phyloP scores from a whole-genome alignment of 495 filamentous ascomycete genomes.

The Pyrenula aspistea region DNA sequence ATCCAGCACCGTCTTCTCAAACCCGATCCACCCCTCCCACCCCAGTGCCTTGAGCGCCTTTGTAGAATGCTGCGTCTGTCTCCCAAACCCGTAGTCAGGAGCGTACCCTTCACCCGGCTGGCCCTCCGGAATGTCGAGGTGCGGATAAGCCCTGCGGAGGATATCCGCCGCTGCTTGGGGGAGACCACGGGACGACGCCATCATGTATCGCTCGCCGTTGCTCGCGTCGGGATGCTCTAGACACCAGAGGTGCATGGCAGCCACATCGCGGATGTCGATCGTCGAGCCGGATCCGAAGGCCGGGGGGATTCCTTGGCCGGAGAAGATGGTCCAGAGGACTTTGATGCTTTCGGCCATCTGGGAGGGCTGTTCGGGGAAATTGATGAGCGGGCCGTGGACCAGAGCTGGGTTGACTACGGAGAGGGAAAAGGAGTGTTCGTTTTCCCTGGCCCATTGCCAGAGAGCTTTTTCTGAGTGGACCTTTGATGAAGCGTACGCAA shows the following conservation, averaged over 20 bases:
- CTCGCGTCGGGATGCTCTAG: conserved; percentile 19
- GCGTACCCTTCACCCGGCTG: conserved; percentile 11
- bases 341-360: conserved; percentile 9
- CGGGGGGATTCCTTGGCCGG: conserved; percentile 7
- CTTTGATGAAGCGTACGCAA: conserved; percentile 27
- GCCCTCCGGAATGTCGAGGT: conserved; percentile 10
- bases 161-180: conserved; percentile 12
- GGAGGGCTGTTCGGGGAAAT: conserved; percentile 6
- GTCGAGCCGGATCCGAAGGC: conserved; percentile 12
- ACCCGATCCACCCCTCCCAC: conserved; percentile 7
- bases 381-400: conserved; percentile 19
- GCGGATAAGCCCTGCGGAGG: conserved; percentile 9
- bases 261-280: conserved; percentile 35
- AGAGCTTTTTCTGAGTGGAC: conserved; percentile 20
- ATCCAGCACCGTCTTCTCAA: conserved; percentile 5
- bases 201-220: conserved; percentile 23
- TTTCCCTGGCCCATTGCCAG: conserved; percentile 15
- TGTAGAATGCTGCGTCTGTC: conserved; percentile 8
- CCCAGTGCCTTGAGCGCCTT: conserved; percentile 6
- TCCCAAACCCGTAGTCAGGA: conserved; percentile 9
- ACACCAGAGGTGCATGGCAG: conserved; percentile 20
- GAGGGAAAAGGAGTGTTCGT: conserved; percentile 13
- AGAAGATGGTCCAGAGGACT: conserved; percentile 12
- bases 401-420: conserved; percentile 13
- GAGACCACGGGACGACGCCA: conserved; percentile 26